These are phyloP conservation scores for Boletus barrowsii DNA, from an alignment of 768 basidiomycete species.

Conservation along the genomic window DNA sequence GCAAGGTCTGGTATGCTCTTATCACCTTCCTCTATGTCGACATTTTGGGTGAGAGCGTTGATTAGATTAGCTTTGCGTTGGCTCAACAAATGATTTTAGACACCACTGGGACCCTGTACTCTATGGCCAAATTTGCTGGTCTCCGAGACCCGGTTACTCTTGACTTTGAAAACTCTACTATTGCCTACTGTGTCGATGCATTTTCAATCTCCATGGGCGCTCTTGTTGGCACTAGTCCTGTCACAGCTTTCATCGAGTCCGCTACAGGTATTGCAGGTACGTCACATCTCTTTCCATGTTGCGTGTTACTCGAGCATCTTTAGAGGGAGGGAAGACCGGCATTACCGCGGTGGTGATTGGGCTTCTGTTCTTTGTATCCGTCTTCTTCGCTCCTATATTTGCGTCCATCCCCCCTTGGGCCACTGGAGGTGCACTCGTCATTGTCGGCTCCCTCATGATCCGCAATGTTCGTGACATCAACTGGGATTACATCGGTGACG, in stretches of 20 bases:
- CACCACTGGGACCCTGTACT: conserved; percentile 72
- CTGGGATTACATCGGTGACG: conserved; percentile 85
- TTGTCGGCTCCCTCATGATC: conserved; percentile 89
- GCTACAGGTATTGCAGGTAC: conserved; percentile 75
- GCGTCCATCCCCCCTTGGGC: conserved; percentile 87
- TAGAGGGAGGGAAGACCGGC: conserved; percentile 87
- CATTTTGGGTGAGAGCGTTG: conserved; percentile 56
- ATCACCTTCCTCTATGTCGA: conserved; percentile 90
- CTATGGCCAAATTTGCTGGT: conserved; percentile 91
- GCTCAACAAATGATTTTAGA: conserved; percentile 18
- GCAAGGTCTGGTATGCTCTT: conserved; percentile 82
- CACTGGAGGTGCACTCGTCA: conserved; percentile 79
- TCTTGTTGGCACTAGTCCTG: conserved; percentile 75
- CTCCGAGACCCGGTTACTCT: conserved; percentile 79
- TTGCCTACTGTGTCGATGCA: conserved; percentile 82
- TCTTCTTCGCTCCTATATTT: conserved; percentile 89
- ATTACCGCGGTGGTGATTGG: conserved; percentile 73
- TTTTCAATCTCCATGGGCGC: conserved; percentile 81
- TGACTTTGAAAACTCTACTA: conserved; percentile 81
- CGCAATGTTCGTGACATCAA: conserved; percentile 84
- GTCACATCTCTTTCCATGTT: conserved; percentile 11
- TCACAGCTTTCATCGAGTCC: conserved; percentile 80
- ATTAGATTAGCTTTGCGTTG: background rate
- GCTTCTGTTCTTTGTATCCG: conserved; percentile 73
- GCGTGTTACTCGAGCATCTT: conserved; percentile 6